Conservation (phyloP, 768 basidiomycete genomes). For the Trametes punicea region DNA sequence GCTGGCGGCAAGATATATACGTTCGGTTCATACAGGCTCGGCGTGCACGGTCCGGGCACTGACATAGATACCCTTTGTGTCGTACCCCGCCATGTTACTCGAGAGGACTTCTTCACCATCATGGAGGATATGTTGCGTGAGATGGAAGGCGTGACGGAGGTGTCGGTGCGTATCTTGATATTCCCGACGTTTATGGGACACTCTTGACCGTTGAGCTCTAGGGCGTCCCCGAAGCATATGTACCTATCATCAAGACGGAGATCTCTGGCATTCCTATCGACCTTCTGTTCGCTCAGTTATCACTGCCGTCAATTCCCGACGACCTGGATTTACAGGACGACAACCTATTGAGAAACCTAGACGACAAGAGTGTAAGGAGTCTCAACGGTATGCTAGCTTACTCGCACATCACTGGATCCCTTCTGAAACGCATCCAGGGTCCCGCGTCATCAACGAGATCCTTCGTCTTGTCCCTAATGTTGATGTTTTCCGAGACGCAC, state of each 20-base stretch:
- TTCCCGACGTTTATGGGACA: neutral
- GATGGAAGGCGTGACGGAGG: slow-evolving; percentile 80
- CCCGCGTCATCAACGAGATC: slow-evolving; percentile 94
- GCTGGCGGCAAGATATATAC: slow-evolving; percentile 99
- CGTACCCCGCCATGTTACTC: slow-evolving; percentile 91
- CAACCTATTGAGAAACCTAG: slow-evolving; percentile 84
- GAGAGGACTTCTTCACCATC: slow-evolving; percentile 92
- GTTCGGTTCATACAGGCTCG: slow-evolving; percentile 96
- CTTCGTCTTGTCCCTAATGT: slow-evolving; percentile 93
- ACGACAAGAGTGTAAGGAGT: slow-evolving; percentile 93
- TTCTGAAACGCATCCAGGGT: slow-evolving; percentile 53
- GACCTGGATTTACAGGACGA: slow-evolving; percentile 89
- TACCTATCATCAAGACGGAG: slow-evolving; percentile 90
- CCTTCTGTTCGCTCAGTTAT: slow-evolving; percentile 87
- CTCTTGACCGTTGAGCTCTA: slow-evolving; percentile 32
- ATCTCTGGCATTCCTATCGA: slow-evolving; percentile 94
- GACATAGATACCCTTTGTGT: slow-evolving; percentile 98
- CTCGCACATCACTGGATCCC: no score
- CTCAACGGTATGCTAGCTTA: slow-evolving; percentile 62
- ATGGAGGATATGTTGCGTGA: slow-evolving; percentile 87
- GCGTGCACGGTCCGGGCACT: slow-evolving; percentile 91
- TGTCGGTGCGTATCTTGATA: slow-evolving; percentile 65
- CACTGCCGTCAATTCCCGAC: slow-evolving; percentile 87
- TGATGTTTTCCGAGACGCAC: slow-evolving; percentile 89
- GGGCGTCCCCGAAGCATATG: slow-evolving; percentile 96